phyloP scores from a whole-genome alignment of 1,284 basidiomycete genomes.

The Rhodofomes roseus region DNA sequence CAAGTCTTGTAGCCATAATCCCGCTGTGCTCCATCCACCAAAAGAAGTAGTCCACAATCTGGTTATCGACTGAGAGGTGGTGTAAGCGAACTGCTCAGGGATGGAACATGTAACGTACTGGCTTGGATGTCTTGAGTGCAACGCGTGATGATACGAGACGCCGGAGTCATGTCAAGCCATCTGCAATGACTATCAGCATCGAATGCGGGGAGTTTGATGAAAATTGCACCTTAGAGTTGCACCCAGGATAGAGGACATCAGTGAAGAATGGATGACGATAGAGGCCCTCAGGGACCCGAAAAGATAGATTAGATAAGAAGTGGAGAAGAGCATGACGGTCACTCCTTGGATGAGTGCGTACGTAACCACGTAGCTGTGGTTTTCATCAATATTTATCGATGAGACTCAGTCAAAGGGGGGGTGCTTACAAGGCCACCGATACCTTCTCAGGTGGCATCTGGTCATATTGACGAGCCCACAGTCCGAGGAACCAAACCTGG shows the following conservation, averaged over 20 bases:
- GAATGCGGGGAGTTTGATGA: not conserved
- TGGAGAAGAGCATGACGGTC: constrained; percentile 24
- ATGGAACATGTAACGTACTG: constrained; percentile 17
- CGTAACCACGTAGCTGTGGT: constrained; percentile 38
- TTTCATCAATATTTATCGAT: not conserved
- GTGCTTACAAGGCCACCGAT: constrained; percentile 16
- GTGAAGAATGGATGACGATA: constrained; percentile 48
- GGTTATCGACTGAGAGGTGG: constrained; percentile 25
- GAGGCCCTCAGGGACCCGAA: constrained; percentile 48
- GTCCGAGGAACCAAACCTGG: constrained; percentile 27
- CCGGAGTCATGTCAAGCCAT: constrained; percentile 55
- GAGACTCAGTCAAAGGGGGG: not conserved
- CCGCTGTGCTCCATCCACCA: constrained; percentile 21
- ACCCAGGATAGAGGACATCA: constrained; percentile 55
- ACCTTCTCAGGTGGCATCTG: constrained; percentile 21
- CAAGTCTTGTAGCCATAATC: constrained; percentile 35
- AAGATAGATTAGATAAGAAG: constrained; percentile 33
- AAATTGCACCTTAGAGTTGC: constrained; percentile 44
- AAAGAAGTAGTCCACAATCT: constrained; percentile 25
- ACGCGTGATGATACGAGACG: constrained; percentile 54
- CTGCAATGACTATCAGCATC: constrained; percentile 14
- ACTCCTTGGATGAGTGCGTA: constrained; percentile 36
- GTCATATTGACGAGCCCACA: constrained; percentile 31
- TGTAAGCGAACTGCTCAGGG: not conserved
- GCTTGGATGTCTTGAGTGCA: constrained; percentile 56